Evolutionary conservation across 2,329 filamentous ascomycete species (phyloP).

Genomic region (Tolypocladium tropicale): DNA sequence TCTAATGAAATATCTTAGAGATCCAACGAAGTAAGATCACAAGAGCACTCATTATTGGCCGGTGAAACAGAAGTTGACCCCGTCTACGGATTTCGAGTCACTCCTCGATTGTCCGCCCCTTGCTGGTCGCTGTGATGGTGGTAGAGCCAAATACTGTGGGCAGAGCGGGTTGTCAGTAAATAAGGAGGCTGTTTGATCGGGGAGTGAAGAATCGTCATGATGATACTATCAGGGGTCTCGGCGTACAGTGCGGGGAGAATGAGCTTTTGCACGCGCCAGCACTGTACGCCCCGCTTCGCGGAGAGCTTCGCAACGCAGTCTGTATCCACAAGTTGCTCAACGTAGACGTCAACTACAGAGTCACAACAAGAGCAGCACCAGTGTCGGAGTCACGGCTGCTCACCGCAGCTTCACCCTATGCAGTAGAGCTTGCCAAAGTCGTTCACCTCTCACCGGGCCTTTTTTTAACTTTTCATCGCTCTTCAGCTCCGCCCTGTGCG

Average conservation of each 20-base stretch:
- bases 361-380: background rate
- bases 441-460: no score
- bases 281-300: background rate
- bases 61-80: no score
- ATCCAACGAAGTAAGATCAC: constrained; percentile 1
- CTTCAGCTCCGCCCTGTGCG: background rate
- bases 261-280: background rate
- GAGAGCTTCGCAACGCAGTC: background rate
- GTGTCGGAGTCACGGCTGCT: background rate
- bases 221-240: background rate
- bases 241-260: background rate
- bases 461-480: background rate
- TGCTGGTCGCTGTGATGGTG: background rate
- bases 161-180: background rate
- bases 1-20: no score
- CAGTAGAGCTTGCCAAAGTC: background rate
- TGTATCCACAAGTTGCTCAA: background rate
- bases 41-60: background rate
- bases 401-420: background rate
- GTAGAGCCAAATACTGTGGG: background rate
- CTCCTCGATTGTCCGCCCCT: background rate
- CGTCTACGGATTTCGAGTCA: no score
- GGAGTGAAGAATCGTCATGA: background rate
- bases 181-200: background rate
- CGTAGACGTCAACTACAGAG: background rate